Conservation (phyloP, 148 eudicot genomes). For the Silene uniflora region DNA sequence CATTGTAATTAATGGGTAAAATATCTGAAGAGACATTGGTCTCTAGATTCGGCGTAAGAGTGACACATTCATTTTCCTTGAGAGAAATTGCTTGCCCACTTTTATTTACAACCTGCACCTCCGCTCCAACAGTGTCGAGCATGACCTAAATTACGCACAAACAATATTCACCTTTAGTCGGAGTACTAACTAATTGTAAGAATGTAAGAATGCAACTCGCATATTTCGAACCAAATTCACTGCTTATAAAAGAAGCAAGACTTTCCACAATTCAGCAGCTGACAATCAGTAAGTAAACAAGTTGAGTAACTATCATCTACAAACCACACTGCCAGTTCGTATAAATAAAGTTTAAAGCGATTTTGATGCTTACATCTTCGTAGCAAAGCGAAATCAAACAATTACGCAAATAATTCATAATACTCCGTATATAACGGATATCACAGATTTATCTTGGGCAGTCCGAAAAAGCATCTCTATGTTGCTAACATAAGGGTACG, state of each 20-base stretch:
- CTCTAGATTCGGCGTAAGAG: constrained; percentile 58
- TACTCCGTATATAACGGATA: too few relatives aligned
- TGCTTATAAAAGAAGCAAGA: not conserved
- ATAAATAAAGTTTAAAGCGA: not conserved
- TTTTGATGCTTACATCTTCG: too few relatives aligned
- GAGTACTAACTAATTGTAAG: not conserved
- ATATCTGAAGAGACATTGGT: constrained; percentile 58
- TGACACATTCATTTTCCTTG: constrained; percentile 46
- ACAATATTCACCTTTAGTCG: not conserved
- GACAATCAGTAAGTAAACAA: not conserved
- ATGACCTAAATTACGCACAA: constrained; percentile 46
- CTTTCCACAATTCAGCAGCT: not conserved
- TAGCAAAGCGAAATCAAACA: too few relatives aligned
- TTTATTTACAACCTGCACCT: constrained; percentile 67
- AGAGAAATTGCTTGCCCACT: constrained; percentile 51
- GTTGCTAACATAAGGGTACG: too few relatives aligned
- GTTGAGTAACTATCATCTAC: not conserved
- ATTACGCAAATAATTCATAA: too few relatives aligned
- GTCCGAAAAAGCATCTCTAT: too few relatives aligned
- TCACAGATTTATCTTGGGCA: too few relatives aligned
- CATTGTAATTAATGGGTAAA: constrained; percentile 63
- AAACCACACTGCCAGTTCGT: too few relatives aligned
- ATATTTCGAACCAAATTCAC: not conserved
- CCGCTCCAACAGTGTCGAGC: constrained; percentile 85
- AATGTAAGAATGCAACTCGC: not conserved